Base-by-base conservation (phyloP, 495 filamentous ascomycete genomes). In the Penicillium argentinense region DNA sequence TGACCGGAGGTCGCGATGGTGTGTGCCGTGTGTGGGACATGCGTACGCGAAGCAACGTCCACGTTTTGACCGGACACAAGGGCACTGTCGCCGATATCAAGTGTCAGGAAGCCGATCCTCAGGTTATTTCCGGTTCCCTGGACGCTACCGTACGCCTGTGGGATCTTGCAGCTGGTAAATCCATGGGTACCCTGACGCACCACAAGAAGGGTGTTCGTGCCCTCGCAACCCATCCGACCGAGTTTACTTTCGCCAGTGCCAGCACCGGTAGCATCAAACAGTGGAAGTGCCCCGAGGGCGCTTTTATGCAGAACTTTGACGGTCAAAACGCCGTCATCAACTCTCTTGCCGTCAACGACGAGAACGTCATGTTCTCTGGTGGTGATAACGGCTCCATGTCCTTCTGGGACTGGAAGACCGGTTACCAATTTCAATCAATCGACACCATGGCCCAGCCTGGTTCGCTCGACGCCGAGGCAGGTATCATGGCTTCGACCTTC, bases 391-490 rank as follows among this genome's bases (percentile, higher is more conserved):
- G 95, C 30, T 91, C 88, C 42, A 93, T 97, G 78, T 86, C 82
- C 54, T 97, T 99, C 77, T 99, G 90, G 87, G 95, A 99, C 67
- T 99, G 95, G 95, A 97, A 97, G 74, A 89, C 91, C 3, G 95
- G 95, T 0, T 80, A 97, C 58, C 77, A 86, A 16, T 97, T 89
- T 70, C 95, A 99, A 68, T 76, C 78, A 9, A 71, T 91, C 9
- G 89, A 97, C 39, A 95, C 87, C 5, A 89, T 85, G 8, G 93
- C 93, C 1, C 95, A 99, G 68, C 95, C 95, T 0, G 93, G 95
- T 43, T 90, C 85, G 25, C 72, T 99, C 16, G 91, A 97, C 59
- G 95, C 95, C 23, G 95, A 99, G 68, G 82, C 88, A 3, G 95
- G 95, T 25, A 80, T 97, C 54, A 95, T 97, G 84, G 87, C 87